phyloP scores from a whole-genome alignment of 164 flowering plant species.

The Nymphaea colorata region DNA sequence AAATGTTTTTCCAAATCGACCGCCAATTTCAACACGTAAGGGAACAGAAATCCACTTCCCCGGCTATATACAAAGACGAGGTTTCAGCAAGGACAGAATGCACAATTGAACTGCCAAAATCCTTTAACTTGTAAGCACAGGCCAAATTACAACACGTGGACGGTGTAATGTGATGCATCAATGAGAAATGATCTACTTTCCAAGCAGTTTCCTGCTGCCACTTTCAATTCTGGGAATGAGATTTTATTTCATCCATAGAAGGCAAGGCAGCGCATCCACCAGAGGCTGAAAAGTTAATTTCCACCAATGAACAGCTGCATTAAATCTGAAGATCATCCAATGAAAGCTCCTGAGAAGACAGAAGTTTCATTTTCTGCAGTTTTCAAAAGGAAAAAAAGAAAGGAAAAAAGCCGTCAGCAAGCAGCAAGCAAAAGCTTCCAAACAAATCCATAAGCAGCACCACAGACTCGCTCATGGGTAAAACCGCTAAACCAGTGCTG shows the following conservation, averaged over 20 bases:
- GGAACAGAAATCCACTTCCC: no score
- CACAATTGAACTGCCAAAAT: background rate
- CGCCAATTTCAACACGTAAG: no score
- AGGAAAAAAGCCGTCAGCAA: background rate
- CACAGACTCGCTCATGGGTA: background rate
- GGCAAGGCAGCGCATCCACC: background rate
- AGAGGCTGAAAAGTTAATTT: background rate
- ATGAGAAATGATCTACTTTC: background rate
- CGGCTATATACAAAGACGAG: no score
- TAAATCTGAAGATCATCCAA: slow-evolving; percentile 70
- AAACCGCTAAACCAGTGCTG: no score
- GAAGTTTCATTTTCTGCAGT: slow-evolving; percentile 75
- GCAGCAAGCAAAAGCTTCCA: background rate
- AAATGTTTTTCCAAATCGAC: no score
- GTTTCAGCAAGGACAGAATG: background rate
- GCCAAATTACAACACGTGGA: background rate
- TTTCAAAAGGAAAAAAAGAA: background rate
- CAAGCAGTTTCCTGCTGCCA: background rate
- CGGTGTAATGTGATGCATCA: background rate
- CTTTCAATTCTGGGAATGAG: background rate
- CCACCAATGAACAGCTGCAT: background rate
- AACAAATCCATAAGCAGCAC: background rate
- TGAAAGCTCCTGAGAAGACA: slow-evolving; percentile 48
- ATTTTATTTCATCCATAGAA: background rate
- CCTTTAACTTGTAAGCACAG: background rate